A percentile compares a stretch with the other conserved stretches of the same genome.
phyloP scores from a whole-genome alignment of 495 filamentous ascomycete genomes.

The Hypoxylon lenormandii region DNA sequence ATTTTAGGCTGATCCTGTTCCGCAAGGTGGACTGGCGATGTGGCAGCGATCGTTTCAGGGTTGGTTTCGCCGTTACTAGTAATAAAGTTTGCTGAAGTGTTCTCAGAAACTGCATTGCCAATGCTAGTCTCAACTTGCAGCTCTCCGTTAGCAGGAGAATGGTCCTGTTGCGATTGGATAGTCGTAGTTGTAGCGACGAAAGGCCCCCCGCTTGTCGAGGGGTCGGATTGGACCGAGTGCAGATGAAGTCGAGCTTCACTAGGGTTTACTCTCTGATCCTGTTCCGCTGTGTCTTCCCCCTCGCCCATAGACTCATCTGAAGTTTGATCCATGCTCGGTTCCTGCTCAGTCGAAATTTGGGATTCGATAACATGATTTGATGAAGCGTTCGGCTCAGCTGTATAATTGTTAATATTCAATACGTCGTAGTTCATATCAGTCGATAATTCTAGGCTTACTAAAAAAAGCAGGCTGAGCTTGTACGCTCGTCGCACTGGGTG shows the following conservation, averaged over 20 bases:
- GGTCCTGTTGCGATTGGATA: not conserved
- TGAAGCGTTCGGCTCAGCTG: not conserved
- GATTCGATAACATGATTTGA: conserved; percentile 6
- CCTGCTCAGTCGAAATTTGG: conserved; percentile 11
- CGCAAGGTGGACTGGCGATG: not conserved
- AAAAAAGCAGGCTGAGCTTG: conserved; percentile 30
- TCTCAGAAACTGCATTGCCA: not conserved
- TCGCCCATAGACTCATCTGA: conserved; percentile 21
- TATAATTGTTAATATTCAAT: conserved; percentile 15
- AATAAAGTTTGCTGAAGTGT: not conserved
- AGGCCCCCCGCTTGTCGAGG: not conserved
- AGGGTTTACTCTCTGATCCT: conserved; percentile 1
- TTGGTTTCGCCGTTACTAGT: not conserved
- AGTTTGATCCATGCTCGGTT: not conserved
- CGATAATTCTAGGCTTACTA: conserved; percentile 10
- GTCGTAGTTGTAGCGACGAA: not conserved
- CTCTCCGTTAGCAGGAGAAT: not conserved
- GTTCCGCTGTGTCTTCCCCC: conserved; percentile 1
- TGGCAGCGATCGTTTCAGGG: not conserved
- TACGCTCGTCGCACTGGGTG: conserved; percentile 44
- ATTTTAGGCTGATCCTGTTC: conserved; percentile 12
- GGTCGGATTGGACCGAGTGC: not conserved
- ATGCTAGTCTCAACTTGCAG: not conserved
- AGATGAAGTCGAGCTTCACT: not conserved
- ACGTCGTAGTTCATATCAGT: not conserved